A percentile compares a stretch with the other conserved stretches of the same genome.
These are phyloP conservation scores for Abrus pulchellus DNA, from an alignment of 306 rosid species.

Conservation along the genomic window DNA sequence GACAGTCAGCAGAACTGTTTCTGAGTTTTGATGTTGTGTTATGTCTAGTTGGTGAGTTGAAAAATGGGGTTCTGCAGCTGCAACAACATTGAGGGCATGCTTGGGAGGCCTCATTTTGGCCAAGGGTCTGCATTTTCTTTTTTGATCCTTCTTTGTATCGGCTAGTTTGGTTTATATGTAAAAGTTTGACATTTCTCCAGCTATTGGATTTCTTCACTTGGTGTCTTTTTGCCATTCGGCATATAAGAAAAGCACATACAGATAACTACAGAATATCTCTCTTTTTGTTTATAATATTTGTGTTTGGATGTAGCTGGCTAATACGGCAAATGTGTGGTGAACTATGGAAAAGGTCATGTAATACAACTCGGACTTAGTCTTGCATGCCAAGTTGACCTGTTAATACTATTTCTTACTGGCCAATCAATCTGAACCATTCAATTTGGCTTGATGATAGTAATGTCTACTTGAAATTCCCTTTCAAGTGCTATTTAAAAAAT, in stretches of 20 bases:
- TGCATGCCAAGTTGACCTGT: slow-evolving; percentile 48
- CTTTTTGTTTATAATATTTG: slow-evolving; percentile 33
- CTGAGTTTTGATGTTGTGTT: slow-evolving; percentile 49
- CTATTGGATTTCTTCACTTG: slow-evolving; percentile 30
- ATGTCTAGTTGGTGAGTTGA: slow-evolving; percentile 52
- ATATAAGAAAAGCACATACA: slow-evolving; percentile 5
- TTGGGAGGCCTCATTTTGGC: slow-evolving; percentile 60
- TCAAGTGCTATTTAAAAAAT: neutral
- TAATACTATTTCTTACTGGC: slow-evolving; percentile 23
- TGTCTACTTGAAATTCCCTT: slow-evolving; percentile 1
- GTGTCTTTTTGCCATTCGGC: slow-evolving; percentile 37
- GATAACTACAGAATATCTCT: neutral
- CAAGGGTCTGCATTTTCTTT: slow-evolving; percentile 60
- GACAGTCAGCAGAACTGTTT: slow-evolving; percentile 67
- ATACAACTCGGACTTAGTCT: slow-evolving; percentile 50
- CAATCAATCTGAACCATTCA: slow-evolving; percentile 40
- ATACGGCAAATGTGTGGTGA: slow-evolving; percentile 42
- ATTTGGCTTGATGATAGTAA: slow-evolving; percentile 16
- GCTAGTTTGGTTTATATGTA: slow-evolving; percentile 24
- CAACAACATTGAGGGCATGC: slow-evolving; percentile 71
- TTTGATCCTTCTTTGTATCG: neutral
- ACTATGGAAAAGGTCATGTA: slow-evolving; percentile 45
- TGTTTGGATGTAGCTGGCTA: slow-evolving; percentile 44
- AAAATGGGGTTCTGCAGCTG: slow-evolving; percentile 68
- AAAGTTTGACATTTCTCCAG: slow-evolving; percentile 26